These are phyloP conservation scores for Pyrenula massariospora DNA, from an alignment of 495 filamentous ascomycete species.

Conservation along the genomic window DNA sequence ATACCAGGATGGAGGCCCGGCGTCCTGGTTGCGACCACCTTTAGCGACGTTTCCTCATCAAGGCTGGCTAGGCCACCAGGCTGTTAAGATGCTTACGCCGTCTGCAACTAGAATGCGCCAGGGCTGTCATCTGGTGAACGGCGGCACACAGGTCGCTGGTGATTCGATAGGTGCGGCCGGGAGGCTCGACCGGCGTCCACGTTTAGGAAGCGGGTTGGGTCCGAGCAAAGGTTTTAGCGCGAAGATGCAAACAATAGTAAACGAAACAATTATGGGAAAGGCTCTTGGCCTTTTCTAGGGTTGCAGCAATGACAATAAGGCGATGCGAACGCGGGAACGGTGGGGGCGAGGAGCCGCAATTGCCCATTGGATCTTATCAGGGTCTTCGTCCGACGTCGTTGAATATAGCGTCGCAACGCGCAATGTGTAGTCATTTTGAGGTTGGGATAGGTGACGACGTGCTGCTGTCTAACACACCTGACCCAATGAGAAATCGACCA, in stretches of 20 bases:
- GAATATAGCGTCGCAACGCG: too few relatives aligned
- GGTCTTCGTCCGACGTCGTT: too few relatives aligned
- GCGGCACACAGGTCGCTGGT: not conserved
- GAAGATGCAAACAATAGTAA: not conserved
- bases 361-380: not conserved
- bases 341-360: not conserved
- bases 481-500: too few relatives aligned
- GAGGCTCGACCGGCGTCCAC: too few relatives aligned
- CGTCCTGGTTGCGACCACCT: not conserved
- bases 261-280: not conserved
- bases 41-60: too few relatives aligned
- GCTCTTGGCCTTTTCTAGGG: too few relatives aligned
- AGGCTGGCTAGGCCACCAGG: too few relatives aligned
- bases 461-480: too few relatives aligned
- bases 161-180: not conserved
- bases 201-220: not conserved
- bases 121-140: conserved; percentile 1
- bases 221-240: not conserved
- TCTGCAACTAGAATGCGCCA: too few relatives aligned
- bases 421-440: too few relatives aligned
- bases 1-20: not conserved
- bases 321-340: not conserved
- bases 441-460: too few relatives aligned
- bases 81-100: not conserved
- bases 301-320: too few relatives aligned